phyloP scores from a whole-genome alignment of 345 rosid species.

The Euphorbia lathyris region DNA sequence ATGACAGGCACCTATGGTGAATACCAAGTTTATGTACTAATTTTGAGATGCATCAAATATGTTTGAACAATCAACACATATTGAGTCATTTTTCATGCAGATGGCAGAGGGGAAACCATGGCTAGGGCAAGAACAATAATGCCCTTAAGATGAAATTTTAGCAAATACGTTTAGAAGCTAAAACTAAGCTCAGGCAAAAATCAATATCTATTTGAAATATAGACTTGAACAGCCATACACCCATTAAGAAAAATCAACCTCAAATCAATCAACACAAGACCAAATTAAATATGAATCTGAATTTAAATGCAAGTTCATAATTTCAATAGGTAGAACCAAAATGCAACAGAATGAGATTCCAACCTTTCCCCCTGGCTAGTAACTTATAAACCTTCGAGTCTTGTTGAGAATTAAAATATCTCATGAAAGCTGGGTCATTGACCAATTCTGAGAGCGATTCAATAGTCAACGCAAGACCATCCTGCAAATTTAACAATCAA shows the following conservation, averaged over 20 bases:
- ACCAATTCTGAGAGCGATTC: constrained; percentile 61
- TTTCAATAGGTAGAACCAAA: background rate
- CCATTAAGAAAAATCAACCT: background rate
- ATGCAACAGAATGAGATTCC: constrained; percentile 24
- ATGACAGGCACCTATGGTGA: background rate
- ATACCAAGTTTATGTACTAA: background rate
- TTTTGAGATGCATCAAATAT: background rate
- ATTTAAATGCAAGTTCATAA: background rate
- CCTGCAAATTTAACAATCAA: constrained; percentile 44
- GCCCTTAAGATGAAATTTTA: background rate
- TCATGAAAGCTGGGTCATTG: constrained; percentile 34
- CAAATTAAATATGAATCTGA: background rate
- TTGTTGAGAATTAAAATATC: constrained; percentile 28
- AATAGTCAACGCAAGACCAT: constrained; percentile 63
- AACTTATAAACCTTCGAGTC: constrained; percentile 71
- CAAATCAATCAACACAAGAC: constrained; percentile 2
- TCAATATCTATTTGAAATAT: background rate
- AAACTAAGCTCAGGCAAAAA: background rate
- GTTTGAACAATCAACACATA: background rate
- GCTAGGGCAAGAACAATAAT: background rate
- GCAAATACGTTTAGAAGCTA: background rate
- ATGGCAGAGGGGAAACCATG: no score
- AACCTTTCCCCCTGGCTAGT: constrained; percentile 87
- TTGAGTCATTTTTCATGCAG: background rate
- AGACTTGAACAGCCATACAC: background rate